Base-by-base conservation (phyloP, 768 basidiomycete species). In the Lactarius vividus region DNA sequence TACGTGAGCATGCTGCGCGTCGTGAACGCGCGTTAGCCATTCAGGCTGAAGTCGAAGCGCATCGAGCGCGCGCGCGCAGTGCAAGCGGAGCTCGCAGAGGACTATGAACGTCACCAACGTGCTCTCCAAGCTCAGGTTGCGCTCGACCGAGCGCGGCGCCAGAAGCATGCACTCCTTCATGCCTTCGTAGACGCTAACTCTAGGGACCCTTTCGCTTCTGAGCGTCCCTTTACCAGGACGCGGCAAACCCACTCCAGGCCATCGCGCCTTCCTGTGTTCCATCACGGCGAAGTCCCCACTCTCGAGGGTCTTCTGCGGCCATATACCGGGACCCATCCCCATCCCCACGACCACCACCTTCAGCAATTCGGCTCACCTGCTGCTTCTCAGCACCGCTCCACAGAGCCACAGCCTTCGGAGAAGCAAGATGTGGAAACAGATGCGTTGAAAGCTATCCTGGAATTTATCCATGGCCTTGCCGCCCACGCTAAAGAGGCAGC, bases 1-100 rank as follows among this genome's bases (percentile, higher is more conserved):
- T 44, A 23, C 62, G 63, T 20, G 61, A 49, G 28, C 60, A 63
- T 26, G 57, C 61, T 46, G 40, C 20, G 20, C 57, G 57, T 31
- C 57, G 57, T 10, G 31, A 55, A 15, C 61, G 60, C 6, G 65
- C 56, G 8, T 20, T 18, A 4, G 61, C 65, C 31, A 11, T 66
- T n/a, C 49, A 35, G 33, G 57, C 42, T 3, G 66, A 63, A 35
- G 8, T 55, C 16, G 66, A 62, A 62, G 20, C 57, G 52, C 29
- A 26, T 53, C 49, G 33, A 59, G 26, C 40, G 4, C 10, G 52
- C 40, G 13, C 40, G 40, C 15, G 26, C 62, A 18, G 37, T 66
- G 49, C 57, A 63, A 33, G 61, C 33, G 20, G 49, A 46, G 11
- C 29, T 31, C 0, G 66, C 58, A 18, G 35, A 58, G 57, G 4